Evolutionary conservation across 345 rosid species (phyloP).

Genomic region (Cardamine resedifolia): DNA sequence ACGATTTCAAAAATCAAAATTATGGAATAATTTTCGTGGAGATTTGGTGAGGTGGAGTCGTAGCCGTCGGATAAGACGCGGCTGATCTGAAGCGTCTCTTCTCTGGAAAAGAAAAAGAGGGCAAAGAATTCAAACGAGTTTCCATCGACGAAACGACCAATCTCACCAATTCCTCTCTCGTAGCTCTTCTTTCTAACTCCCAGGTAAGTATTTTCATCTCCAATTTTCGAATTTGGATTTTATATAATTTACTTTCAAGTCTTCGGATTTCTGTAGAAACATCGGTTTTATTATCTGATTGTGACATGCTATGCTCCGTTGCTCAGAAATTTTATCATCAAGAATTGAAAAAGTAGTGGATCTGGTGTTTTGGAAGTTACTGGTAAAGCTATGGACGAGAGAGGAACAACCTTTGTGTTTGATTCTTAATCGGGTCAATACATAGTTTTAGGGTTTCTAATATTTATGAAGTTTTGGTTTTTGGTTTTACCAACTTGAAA

Average conservation of each 20-base stretch:
- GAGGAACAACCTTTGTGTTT: too few relatives aligned
- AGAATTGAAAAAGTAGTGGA: conserved; percentile 12
- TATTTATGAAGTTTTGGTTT: neutral
- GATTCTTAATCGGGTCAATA: conserved; percentile 10
- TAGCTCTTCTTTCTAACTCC: neutral
- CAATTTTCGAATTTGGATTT: neutral
- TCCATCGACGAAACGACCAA: conserved; percentile 34
- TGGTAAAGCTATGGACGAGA: conserved; percentile 16
- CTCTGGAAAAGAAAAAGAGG: neutral
- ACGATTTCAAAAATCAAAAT: neutral
- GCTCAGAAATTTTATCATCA: neutral
- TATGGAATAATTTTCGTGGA: neutral
- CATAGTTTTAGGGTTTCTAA: neutral
- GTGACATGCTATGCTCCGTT: conserved; percentile 13
- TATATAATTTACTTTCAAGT: conserved; percentile 9
- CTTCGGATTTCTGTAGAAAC: neutral
- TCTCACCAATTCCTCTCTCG: conserved; percentile 3
- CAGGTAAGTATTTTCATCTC: conserved; percentile 6
- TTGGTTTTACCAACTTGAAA: conserved; percentile 3
- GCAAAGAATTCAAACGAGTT: conserved; percentile 33
- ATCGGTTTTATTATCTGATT: conserved; percentile 8
- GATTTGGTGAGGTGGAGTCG: conserved; percentile 4
- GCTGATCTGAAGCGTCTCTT: conserved; percentile 31
- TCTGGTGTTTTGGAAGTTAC: conserved; percentile 21
- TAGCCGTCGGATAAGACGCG: conserved; percentile 39